Evolutionary conservation across 768 basidiomycete species (phyloP).

Genomic region (Rhodotorula toruloides): DNA sequence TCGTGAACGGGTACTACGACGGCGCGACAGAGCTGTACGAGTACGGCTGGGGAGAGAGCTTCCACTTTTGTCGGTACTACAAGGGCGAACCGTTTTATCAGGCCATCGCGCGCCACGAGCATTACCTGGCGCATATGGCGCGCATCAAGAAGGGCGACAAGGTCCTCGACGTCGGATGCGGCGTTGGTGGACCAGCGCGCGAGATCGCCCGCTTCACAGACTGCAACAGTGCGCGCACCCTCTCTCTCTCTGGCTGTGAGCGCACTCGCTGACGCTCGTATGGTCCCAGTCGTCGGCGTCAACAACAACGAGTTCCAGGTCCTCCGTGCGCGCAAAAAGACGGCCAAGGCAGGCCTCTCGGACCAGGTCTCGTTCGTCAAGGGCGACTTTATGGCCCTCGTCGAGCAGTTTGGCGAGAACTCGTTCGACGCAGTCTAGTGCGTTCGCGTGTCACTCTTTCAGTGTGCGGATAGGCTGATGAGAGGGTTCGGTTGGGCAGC

Average conservation of each 20-base stretch:
- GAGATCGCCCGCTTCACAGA: conserved; percentile 91
- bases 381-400: conserved; percentile 95
- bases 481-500: conserved; percentile 58
- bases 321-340: conserved; percentile 75
- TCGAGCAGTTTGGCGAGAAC: conserved; percentile 83
- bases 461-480: background rate
- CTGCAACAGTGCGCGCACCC: conserved; percentile 49
- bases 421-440: conserved; percentile 85
- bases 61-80: conserved; percentile 97
- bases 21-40: conserved; percentile 77
- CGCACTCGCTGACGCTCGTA: background rate
- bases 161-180: conserved; percentile 96
- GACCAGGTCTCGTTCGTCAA: conserved; percentile 74
- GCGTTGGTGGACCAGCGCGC: conserved; percentile 89
- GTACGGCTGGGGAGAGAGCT: conserved; percentile 64
- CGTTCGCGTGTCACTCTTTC: background rate
- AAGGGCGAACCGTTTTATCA: conserved; percentile 59
- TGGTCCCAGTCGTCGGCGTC: conserved; percentile 46
- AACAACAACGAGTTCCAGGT: conserved; percentile 98
- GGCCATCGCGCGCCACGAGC: conserved; percentile 78
- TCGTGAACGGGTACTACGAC: conserved; percentile 92
- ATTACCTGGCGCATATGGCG: conserved; percentile 90
- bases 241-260: background rate
- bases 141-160: conserved; percentile 79
- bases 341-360: conserved; percentile 66